Evolutionary conservation across 2,329 filamentous ascomycete genomes (phyloP), one percentile per base, ranked within the genome.

Genomic region (Diaporthe citriasiana): DNA sequence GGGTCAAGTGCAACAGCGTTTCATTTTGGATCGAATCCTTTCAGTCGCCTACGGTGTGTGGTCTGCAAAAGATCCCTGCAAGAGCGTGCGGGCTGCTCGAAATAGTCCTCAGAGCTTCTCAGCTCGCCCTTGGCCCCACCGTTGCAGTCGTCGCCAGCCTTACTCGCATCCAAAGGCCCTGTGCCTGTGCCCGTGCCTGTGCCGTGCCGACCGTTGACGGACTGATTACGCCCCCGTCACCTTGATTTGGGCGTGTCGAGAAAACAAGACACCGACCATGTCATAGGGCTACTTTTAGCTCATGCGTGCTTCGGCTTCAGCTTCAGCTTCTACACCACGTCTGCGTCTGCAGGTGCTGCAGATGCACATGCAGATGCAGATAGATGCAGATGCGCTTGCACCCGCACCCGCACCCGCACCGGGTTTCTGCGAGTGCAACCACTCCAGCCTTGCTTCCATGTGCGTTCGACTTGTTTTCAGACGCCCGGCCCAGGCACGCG

Each of bases 241-340:
- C 57, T 25, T 25, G 19, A 63, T 30, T 45, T 27, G 57, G 40
- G 17, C 40, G 42, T 27, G 38, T 63, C 38, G 60, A 66, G 60
- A 38, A 38, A 51, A 27, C 60, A 38, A 38, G 2, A 27, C 30
- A 50, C 25, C 19, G 42, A 35, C 45, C 45, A 19, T 38, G 45
- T 19, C 60, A 51, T 66, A 66, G 60, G 60, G 60, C 60, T 66
- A 66, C 60, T 66, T 66, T 66, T 66, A 66, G 60, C 60, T 38
- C 45, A 66, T 33, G 22, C 60, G 45, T 50, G 33, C 60, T 51
- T 66, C 60, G 45, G 60, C 42, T 50, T 51, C 42, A 22, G 33
- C 60, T 38, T 51, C 60, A 38, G 45, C 60, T 66, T 51, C 57
- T 42, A 38, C 57, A 2, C 56, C 42, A n/a, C 35, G 13, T 33